A percentile compares a stretch with the other conserved stretches of the same genome.
phyloP scores from a whole-genome alignment of 2,329 filamentous ascomycete species.

The Alternaria sp. region DNA sequence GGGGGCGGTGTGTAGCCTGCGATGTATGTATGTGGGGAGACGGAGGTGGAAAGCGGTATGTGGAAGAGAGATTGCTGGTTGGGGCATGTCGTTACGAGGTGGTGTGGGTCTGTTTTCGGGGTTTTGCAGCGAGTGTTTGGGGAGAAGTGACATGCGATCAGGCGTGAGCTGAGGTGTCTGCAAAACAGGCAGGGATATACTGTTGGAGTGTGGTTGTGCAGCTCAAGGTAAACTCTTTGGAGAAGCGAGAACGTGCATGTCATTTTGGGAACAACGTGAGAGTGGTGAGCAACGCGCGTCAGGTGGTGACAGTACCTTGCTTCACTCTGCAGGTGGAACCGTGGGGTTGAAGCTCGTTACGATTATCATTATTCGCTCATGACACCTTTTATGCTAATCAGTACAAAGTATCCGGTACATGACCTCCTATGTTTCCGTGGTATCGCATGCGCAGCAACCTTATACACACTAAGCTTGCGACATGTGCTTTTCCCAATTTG shows the following conservation, averaged over 20 bases:
- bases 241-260: not conserved
- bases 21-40: not conserved
- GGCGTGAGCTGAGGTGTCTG: not conserved
- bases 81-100: not conserved
- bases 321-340: not conserved
- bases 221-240: not conserved
- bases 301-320: not conserved
- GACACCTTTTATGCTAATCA: slow-evolving; percentile 4
- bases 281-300: not conserved
- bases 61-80: not conserved
- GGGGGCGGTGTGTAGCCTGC: slow-evolving; percentile 4
- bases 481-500: not conserved
- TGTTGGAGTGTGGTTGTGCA: not conserved
- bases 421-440: not conserved
- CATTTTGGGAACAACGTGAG: slow-evolving; percentile 4
- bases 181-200: not conserved
- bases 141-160: not conserved
- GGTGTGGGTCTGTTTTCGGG: not conserved
- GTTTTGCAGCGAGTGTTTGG: not conserved
- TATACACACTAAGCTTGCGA: slow-evolving; percentile 1
- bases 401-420: slow-evolving; percentile 8
- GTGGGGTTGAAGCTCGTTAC: not conserved
- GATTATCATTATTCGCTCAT: not conserved
- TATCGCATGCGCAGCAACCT: not conserved
- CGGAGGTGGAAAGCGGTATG: not conserved